Evolutionary conservation across 495 filamentous ascomycete genomes (phyloP), one percentile per base, ranked within the genome.

Genomic region (Penicillium paxilli): DNA sequence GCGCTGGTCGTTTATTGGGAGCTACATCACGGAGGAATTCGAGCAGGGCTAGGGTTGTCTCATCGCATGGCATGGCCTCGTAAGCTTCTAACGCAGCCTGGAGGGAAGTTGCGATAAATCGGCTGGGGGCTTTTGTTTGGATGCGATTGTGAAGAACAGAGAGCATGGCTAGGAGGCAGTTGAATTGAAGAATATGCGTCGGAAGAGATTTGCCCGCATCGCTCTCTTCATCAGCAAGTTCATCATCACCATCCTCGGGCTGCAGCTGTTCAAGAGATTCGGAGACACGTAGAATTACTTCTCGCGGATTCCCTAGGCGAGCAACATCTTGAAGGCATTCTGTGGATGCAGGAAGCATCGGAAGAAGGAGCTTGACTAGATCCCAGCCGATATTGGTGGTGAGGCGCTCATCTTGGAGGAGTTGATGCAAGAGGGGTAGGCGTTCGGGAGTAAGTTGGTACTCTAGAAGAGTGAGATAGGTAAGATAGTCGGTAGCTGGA

Each of bases 311-410:
- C 20, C 94, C 94, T 45, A 92, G 72, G 9, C 86, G 78, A 17
- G 95, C 93, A 12, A 89, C 80, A 68, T 86, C 80, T 47, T 89
- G 84, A 1, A 98, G 80, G 67, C 92, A 96, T 60, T 81, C 72
- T 33, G 84, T 80, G 3, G 86, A 89, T 30, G 80, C 84, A 1
- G 87, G 85, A 1, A 97, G 67, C 60, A 86, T 82, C 16, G 88
- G 86, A 17, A 97, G 75, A 2, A 98, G 83, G 44, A 96, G 81
- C 64, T 89, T 87, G 7, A 98, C 88, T 37, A 98, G 71, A 64
- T 98, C 94, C 94, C 94, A 98, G 41, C 94, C 95, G 63, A 98
- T 96, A 56, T 96, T 91, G 42, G 83, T 84, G 1, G 92, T 92
- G 48, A 98, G 79, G 41, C 81, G 82, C 38, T 85, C 83, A 83